A percentile compares a stretch with the other conserved stretches of the same genome.
phyloP scores from a whole-genome alignment of 225 moss, liverwort and hornwort genomes.

The Neckera pumila region DNA sequence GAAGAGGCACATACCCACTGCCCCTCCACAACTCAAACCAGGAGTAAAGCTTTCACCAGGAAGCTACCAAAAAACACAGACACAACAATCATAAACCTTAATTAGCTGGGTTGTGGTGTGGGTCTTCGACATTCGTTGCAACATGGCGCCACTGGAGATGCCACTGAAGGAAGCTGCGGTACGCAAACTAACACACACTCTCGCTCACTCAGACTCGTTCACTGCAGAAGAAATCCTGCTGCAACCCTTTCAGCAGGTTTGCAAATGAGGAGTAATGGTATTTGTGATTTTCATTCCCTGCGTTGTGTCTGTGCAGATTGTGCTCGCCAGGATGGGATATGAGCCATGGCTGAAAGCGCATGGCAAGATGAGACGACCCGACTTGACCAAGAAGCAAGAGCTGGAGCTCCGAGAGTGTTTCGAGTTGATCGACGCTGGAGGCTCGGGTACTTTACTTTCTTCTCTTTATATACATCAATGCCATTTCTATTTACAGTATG shows the following conservation, averaged over 20 bases:
- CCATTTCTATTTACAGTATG: neutral
- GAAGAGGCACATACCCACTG: neutral
- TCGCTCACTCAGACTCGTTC: too few species aligned
- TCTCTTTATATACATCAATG: neutral
- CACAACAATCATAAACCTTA: too few species aligned
- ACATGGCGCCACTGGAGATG: neutral
- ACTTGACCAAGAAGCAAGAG: conserved; percentile 58
- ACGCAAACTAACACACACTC: neutral
- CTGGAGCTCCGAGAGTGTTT: conserved; percentile 59
- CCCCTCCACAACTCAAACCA: neutral
- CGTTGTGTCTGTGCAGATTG: neutral
- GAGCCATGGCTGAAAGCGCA: conserved; percentile 63
- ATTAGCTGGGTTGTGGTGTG: neutral
- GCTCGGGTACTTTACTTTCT: conserved; percentile 22
- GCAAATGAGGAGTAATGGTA: neutral
- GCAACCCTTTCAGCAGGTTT: neutral
- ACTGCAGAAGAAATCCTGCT: neutral
- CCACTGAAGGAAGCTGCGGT: neutral
- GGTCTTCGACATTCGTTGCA: neutral
- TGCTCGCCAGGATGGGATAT: conserved; percentile 33
- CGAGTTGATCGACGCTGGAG: conserved; percentile 61
- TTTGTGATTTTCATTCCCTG: neutral
- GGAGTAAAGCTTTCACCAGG: neutral
- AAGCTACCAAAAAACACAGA: too few species aligned
- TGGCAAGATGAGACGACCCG: conserved; percentile 50